These are phyloP conservation scores for Cucurbitaria berberidis DNA, from an alignment of 2,329 filamentous ascomycete species.

Conservation along the genomic window DNA sequence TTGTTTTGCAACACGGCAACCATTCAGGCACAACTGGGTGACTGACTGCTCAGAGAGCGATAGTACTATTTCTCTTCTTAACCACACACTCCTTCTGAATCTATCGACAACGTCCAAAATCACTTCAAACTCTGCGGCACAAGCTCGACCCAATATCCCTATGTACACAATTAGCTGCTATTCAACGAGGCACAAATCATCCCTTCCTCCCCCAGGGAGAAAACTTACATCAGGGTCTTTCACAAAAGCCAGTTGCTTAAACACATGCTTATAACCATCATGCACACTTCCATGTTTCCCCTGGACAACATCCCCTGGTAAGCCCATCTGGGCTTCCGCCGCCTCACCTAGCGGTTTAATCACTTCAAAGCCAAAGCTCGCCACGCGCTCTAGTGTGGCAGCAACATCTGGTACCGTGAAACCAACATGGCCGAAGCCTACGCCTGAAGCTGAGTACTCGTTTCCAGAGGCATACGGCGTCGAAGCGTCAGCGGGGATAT, in stretches of 20 bases:
- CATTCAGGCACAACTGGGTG: too few species aligned
- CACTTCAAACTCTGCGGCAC: slow-evolving; percentile 31
- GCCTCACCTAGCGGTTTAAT: slow-evolving; percentile 38
- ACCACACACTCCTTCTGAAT: not conserved
- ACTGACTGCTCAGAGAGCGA: too few species aligned
- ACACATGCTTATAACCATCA: slow-evolving; percentile 37
- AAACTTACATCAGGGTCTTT: slow-evolving; percentile 44
- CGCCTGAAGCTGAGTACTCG: slow-evolving; percentile 21
- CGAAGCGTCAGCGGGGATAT: slow-evolving; percentile 33
- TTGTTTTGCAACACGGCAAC: too few species aligned
- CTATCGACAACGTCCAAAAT: too few species aligned
- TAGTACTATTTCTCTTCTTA: too few species aligned
- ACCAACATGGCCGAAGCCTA: slow-evolving; percentile 46
- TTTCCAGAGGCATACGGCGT: slow-evolving; percentile 36
- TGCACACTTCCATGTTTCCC: slow-evolving; percentile 25
- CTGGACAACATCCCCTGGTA: slow-evolving; percentile 24
- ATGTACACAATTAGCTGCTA: slow-evolving; percentile 11
- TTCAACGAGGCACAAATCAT: not conserved
- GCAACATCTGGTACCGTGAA: slow-evolving; percentile 44
- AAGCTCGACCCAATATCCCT: slow-evolving; percentile 42
- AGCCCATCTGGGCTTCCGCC: slow-evolving; percentile 30
- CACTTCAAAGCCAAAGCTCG: slow-evolving; percentile 31
- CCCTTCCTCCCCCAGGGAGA: not conserved
- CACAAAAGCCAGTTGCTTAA: slow-evolving; percentile 43
- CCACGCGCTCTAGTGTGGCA: slow-evolving; percentile 27